Evolutionary conservation across 768 basidiomycete genomes (phyloP), one percentile per base, ranked within the genome.

Genomic region (Lactarius sp.): DNA sequence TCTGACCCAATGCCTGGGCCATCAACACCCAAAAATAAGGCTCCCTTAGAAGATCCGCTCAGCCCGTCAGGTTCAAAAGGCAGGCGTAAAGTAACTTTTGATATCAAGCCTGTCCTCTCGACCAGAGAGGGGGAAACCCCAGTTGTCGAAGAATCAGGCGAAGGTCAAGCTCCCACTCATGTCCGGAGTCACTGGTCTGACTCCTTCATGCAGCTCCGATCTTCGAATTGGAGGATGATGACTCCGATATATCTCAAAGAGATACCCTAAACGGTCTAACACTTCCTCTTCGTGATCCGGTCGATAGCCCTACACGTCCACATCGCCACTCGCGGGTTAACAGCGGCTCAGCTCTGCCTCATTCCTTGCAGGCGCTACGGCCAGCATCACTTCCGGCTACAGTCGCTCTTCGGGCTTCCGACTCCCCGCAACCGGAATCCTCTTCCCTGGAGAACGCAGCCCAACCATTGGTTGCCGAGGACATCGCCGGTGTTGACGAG

Each of bases 31-130:
- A 37, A 60, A n/a, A 60, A 37, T n/a, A 60, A 56, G 34, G 49
- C 42, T 18, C 18, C 22, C 18, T 39, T 36, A n/a, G 59, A 64
- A 27, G 63, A 52, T 13, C 18, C 42, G 12, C 61, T 67, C 9
- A 68, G 66, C 51, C 57, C 68, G 10, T 51, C 58, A 39, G 56
- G 60, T 36, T 60, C 71, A 77, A 87, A 77, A 77, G 75, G 79
- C 55, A 88, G 85, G 73, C 78, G 83, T 64, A 88, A 84, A 72
- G 86, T 91, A 36, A 88, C 86, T 9, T 91, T 91, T 69, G 82
- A 90, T 66, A 81, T 87, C 54, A 77, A 85, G 70, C 81, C 85
- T 22, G 83, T 78, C 44, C 79, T 81, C 12, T 74, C 79, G 62
- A 72, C 20, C 75, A 73, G 60, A 69, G 71, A 49, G 73, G 72